Base-by-base conservation (phyloP, 768 basidiomycete species). In the Collybia sordida region DNA sequence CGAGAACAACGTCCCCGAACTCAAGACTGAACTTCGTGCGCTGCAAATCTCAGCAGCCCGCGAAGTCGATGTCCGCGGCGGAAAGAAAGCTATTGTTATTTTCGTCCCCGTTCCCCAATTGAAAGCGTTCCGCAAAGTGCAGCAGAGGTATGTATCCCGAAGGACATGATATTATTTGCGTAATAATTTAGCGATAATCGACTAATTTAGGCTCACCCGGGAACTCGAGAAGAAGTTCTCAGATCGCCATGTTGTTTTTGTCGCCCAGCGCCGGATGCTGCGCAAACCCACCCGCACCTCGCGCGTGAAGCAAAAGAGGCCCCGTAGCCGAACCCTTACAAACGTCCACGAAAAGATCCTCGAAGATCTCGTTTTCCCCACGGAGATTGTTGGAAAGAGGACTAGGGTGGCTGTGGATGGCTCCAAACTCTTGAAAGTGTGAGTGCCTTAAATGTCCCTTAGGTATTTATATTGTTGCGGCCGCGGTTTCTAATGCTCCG, bases 191-290 rank as follows among this genome's bases (percentile, higher is more conserved):
- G 46, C 48, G 47, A 21, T 51, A 25, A 46, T 40, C 27, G 42
- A 38, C 34, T 9, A 40, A 23, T 53, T 36, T 54, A 98, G 96
- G 72, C 88, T 98, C 67, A 98, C 96, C 54, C 88, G 96, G 47
- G 96, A 98, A 70, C 83, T 99, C 65, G 97, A 99, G 85, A 99
- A 99, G 85, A 99, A 99, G 77, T 98, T 99, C 79, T 93, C 97
- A 40, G 97, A 98, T 78, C 86, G 94, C 69, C 95, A 98, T 75
- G 93, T 99, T 70, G 92, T 99, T 51, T 98, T 99, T 71, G 85
- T 98, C 70, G 97, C 91, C 48, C 97, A 99, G 77, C 93, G 97
- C 71, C 87, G 96, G 66, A 94, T 98, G 86, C 80, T 98, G 70
- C 90, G 88, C 79, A 98, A 95, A 74, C 95, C 95, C 50, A 94